Evolutionary conservation across 164 flowering plant species (phyloP).

Genomic region (Warburgia ugandensis): DNA sequence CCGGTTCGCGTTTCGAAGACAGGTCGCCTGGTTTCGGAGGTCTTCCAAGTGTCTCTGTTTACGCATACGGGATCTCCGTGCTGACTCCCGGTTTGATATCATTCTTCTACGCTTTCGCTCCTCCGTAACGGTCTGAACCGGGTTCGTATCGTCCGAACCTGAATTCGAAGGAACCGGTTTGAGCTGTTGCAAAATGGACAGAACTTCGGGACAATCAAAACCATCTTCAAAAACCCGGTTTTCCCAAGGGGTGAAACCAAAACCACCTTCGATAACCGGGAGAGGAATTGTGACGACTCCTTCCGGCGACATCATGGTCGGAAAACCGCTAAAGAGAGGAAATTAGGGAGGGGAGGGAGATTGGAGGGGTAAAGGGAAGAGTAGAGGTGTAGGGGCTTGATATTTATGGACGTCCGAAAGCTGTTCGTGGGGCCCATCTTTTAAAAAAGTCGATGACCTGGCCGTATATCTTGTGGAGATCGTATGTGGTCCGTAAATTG

Average conservation of each 20-base stretch:
- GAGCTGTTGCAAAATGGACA: no score
- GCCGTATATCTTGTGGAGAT: no score
- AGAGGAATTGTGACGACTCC: conserved; percentile 13
- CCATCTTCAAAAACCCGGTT: no score
- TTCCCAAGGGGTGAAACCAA: no score
- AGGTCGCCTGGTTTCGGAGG: conserved; percentile 53
- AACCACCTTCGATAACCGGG: conserved; percentile 28
- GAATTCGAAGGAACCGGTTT: conserved; percentile 19
- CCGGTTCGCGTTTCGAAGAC: conserved; percentile 46
- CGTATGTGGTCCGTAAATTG: conserved; percentile 1
- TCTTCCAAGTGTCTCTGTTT: conserved; percentile 72
- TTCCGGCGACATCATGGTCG: conserved; percentile 37
- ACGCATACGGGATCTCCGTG: conserved; percentile 75
- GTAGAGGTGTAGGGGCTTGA: conserved; percentile 27
- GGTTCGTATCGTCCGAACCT: conserved; percentile 24
- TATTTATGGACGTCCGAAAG: conserved; percentile 38
- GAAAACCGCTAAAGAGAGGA: conserved; percentile 7
- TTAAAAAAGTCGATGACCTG: neutral
- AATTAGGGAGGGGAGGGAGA: conserved; percentile 9
- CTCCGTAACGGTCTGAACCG: conserved; percentile 15
- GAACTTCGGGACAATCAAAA: no score
- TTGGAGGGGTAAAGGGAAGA: conserved; percentile 64
- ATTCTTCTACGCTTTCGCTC: conserved; percentile 63
- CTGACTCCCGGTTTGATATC: conserved; percentile 90
- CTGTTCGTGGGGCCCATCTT: conserved; percentile 13